Evolutionary conservation across 2,329 filamentous ascomycete species (phyloP).

Genomic region (Thelonectria rubi): DNA sequence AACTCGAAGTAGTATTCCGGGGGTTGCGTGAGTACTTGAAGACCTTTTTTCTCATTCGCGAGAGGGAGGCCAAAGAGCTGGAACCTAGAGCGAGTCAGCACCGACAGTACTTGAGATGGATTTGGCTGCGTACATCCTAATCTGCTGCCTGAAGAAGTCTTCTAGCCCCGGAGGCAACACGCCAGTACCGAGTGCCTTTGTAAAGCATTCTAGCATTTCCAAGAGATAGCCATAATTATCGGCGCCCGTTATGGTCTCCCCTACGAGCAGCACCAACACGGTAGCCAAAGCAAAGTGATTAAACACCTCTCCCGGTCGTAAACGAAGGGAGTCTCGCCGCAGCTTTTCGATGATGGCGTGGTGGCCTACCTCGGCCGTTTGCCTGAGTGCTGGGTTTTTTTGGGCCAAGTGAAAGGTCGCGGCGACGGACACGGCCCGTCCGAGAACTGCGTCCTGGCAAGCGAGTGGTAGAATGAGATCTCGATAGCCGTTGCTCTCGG

Average conservation of each 20-base stretch:
- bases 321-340: constrained; percentile 44
- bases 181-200: constrained; percentile 33
- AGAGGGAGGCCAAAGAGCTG: constrained; percentile 44
- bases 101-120: neutral
- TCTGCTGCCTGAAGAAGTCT: constrained; percentile 45
- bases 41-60: constrained; percentile 41
- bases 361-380: constrained; percentile 47
- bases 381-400: constrained; percentile 43
- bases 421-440: constrained; percentile 50
- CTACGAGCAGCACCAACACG: constrained; percentile 50
- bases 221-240: constrained; percentile 49
- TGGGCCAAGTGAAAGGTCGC: constrained; percentile 51
- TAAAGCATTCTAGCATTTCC: constrained; percentile 48
- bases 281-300: constrained; percentile 50
- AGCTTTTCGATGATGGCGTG: constrained; percentile 48
- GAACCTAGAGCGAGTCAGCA: constrained; percentile 34
- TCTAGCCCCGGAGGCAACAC: constrained; percentile 28
- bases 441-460: constrained; percentile 47
- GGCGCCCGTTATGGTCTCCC: constrained; percentile 53
- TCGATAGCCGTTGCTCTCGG: constrained; percentile 49
- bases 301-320: constrained; percentile 45
- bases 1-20: constrained; percentile 43
- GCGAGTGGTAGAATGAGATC: constrained; percentile 52
- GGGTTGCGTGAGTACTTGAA: constrained; percentile 32
- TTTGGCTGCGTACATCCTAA: constrained; percentile 42